Evolutionary conservation across 495 filamentous ascomycete genomes (phyloP).

Genomic region (Penicillium macrosclerotiorum): DNA sequence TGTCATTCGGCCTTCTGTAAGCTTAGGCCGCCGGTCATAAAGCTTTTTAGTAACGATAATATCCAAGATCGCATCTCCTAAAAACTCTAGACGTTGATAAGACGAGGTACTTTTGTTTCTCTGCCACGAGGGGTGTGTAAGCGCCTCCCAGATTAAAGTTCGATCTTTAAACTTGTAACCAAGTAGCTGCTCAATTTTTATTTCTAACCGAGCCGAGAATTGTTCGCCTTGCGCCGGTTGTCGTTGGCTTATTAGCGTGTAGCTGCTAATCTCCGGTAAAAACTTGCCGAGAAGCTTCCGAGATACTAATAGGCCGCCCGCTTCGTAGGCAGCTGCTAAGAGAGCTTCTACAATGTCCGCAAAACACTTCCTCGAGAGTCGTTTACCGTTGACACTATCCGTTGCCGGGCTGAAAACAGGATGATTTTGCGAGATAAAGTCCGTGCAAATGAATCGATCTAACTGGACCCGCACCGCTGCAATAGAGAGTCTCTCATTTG

Average conservation of each 20-base stretch:
- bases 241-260: neutral
- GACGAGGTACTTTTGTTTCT: conserved; percentile 41
- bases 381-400: neutral
- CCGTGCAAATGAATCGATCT: conserved; percentile 65
- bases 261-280: neutral
- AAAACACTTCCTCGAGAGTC: conserved; percentile 67
- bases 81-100: conserved; percentile 80
- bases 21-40: conserved; percentile 36
- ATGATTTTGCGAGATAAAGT: conserved; percentile 13
- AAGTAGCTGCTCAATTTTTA: conserved; percentile 4
- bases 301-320: neutral
- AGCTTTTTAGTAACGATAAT: conserved; percentile 57
- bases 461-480: conserved; percentile 59
- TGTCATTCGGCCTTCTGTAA: conserved; percentile 63
- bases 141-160: conserved; percentile 65
- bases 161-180: conserved; percentile 63
- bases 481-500: conserved; percentile 61
- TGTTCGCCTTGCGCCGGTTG: neutral
- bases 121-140: conserved; percentile 63
- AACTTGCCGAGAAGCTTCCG: neutral
- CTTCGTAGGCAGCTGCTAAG: conserved; percentile 60
- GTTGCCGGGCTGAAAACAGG: neutral
- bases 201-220: neutral
- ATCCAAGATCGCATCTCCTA: conserved; percentile 78
- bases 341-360: conserved; percentile 82